Percentiles rank a stretch among this genome's conserved stretches.
phyloP scores from a whole-genome alignment of 768 basidiomycete genomes.

The Suillus subalutaceus region DNA sequence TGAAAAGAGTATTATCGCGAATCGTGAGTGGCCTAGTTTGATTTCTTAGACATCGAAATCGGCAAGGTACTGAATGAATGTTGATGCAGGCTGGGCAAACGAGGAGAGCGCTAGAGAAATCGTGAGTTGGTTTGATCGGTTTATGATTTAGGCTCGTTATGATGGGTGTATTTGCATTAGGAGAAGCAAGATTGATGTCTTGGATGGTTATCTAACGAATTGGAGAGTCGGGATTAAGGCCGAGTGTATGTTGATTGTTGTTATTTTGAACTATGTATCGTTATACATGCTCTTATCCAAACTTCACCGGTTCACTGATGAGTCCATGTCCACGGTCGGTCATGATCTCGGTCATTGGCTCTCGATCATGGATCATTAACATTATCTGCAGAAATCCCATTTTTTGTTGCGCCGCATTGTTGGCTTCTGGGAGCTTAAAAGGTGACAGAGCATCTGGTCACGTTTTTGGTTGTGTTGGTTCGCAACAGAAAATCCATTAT shows the following conservation, averaged over 20 bases:
- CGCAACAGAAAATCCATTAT: background rate
- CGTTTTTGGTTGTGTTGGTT: background rate
- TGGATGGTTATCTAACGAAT: no score
- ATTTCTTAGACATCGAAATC: background rate
- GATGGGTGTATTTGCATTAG: background rate
- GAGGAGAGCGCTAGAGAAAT: slow-evolving; percentile 56
- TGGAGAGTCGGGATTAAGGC: no score
- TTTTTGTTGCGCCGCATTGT: background rate
- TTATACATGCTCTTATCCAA: no score
- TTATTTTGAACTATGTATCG: no score
- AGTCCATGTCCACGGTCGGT: no score
- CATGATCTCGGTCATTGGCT: background rate
- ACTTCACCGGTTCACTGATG: no score
- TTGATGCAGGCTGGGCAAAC: slow-evolving; percentile 54
- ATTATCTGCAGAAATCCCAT: background rate
- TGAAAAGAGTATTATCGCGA: no score
- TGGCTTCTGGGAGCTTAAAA: background rate
- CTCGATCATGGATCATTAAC: background rate
- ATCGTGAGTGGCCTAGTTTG: slow-evolving; percentile 17
- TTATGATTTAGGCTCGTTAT: slow-evolving; percentile 20
- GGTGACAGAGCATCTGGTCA: background rate
- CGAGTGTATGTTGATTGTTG: no score
- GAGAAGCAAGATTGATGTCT: background rate
- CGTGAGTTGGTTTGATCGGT: slow-evolving; percentile 50
- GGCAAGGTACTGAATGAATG: background rate